A percentile compares a stretch with the other conserved stretches of the same genome.
Evolutionary conservation across 768 basidiomycete species (phyloP).

Genomic region (Neoboletus magnificus): DNA sequence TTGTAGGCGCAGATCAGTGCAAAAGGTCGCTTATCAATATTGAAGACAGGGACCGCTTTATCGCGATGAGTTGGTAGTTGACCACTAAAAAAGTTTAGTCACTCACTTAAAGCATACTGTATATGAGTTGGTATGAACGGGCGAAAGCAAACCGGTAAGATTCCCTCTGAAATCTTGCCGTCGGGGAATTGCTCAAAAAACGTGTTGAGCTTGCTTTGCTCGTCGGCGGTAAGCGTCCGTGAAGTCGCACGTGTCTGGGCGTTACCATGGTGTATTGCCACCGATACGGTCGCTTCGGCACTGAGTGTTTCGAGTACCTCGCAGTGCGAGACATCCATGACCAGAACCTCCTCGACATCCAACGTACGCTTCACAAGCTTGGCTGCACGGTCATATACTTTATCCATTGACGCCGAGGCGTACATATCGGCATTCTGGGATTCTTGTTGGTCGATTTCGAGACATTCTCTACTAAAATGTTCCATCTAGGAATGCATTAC

Average conservation of each 20-base stretch:
- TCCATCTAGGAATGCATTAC: conserved; percentile 64
- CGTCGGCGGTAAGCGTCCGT: conserved; percentile 59
- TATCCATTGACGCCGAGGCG: conserved; percentile 62
- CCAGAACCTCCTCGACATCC: conserved; percentile 88
- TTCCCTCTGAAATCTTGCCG: conserved; percentile 83
- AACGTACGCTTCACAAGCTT: conserved; percentile 86
- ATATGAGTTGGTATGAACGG: conserved; percentile 78
- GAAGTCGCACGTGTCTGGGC: conserved; percentile 49
- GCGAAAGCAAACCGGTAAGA: conserved; percentile 79
- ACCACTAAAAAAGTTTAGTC: neutral
- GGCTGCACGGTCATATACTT: conserved; percentile 86
- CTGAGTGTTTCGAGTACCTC: conserved; percentile 74
- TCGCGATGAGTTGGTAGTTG: conserved; percentile 2
- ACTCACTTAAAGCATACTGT: conserved; percentile 84
- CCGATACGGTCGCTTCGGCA: conserved; percentile 59
- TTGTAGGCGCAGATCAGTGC: conserved; percentile 91
- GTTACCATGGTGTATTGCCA: conserved; percentile 70
- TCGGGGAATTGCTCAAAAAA: conserved; percentile 82
- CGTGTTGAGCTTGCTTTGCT: conserved; percentile 68
- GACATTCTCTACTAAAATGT: conserved; percentile 89
- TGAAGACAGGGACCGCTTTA: conserved; percentile 86
- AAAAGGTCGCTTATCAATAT: conserved; percentile 89
- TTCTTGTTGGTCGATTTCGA: conserved; percentile 73
- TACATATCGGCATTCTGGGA: conserved; percentile 24
- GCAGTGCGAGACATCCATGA: conserved; percentile 90